Evolutionary conservation across 129 eudicot species (phyloP).

Genomic region (Saussurea involucrata): DNA sequence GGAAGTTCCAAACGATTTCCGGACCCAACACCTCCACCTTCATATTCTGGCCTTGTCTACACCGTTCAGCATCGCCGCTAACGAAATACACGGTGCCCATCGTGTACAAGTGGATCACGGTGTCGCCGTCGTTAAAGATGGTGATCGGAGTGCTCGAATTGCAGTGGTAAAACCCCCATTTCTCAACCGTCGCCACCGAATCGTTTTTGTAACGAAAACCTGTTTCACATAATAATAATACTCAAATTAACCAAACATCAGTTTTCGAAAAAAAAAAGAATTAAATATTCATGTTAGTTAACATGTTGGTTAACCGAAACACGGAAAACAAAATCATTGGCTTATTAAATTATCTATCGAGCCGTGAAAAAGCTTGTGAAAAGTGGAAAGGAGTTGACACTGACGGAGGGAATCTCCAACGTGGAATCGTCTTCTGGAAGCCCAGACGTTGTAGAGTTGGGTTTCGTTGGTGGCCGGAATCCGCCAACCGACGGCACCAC

Average conservation of each 20-base stretch:
- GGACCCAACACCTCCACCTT: conserved; percentile 38
- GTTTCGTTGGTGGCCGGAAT: conserved; percentile 30
- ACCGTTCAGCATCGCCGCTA: conserved; percentile 50
- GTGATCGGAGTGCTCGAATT: conserved; percentile 33
- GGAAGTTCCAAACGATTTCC: background rate
- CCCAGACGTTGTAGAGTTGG: conserved; percentile 36
- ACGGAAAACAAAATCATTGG: too few relatives aligned
- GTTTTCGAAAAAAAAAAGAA: background rate
- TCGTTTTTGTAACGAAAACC: conserved; percentile 73
- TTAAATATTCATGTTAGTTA: too few relatives aligned
- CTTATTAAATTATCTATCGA: too few relatives aligned
- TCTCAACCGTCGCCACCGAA: conserved; percentile 54
- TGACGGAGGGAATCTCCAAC: conserved; percentile 42
- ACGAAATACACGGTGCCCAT: conserved; percentile 53
- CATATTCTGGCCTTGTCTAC: conserved; percentile 54
- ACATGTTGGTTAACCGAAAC: too few relatives aligned
- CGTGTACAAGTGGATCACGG: conserved; percentile 36
- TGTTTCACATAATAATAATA: conserved; percentile 16
- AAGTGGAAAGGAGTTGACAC: background rate
- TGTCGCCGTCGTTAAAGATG: conserved; percentile 40
- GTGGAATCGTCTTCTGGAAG: conserved; percentile 28
- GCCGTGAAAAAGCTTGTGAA: too few relatives aligned
- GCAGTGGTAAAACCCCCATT: conserved; percentile 69
- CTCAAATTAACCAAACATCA: background rate
- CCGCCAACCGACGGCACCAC: conserved; percentile 39